These are phyloP conservation scores for Bipolaris bicolor DNA, from an alignment of 2,329 filamentous ascomycete genomes.

Conservation along the genomic window DNA sequence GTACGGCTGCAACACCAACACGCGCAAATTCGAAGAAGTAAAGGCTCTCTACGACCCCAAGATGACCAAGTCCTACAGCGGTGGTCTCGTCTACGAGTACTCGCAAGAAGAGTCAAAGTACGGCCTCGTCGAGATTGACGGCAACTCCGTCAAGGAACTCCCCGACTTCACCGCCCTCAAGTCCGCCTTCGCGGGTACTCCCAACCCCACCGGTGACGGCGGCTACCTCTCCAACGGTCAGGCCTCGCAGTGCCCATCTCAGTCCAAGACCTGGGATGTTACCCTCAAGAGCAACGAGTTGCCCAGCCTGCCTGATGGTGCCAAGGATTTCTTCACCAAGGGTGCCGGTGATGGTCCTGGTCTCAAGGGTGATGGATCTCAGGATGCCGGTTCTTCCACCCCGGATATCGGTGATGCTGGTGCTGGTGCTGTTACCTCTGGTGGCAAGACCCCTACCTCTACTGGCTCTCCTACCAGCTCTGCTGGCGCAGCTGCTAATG, in stretches of 20 bases:
- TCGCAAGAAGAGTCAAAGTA: conserved; percentile 72
- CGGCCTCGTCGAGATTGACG: conserved; percentile 72
- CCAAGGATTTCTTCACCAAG: conserved; percentile 62
- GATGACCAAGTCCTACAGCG: conserved; percentile 92
- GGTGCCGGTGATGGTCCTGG: conserved; percentile 65
- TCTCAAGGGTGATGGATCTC: conserved; percentile 62
- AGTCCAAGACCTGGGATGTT: conserved; percentile 64
- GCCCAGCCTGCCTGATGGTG: conserved; percentile 62
- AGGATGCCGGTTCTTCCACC: conserved; percentile 58
- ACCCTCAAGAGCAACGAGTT: conserved; percentile 54
- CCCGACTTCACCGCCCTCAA: conserved; percentile 68
- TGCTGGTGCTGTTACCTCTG: conserved; percentile 55
- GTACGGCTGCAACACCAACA: conserved; percentile 86
- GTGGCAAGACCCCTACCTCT: conserved; percentile 29
- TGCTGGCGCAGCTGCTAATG: conserved; percentile 51
- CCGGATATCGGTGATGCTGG: conserved; percentile 56
- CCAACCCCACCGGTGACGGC: conserved; percentile 62
- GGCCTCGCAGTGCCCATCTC: conserved; percentile 61
- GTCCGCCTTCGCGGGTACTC: conserved; percentile 57
- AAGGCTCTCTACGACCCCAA: conserved; percentile 76
- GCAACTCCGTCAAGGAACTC: conserved; percentile 61
- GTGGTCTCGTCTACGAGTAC: conserved; percentile 96
- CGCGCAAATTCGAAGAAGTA: conserved; percentile 81
- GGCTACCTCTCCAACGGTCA: conserved; percentile 63
- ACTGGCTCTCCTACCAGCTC: conserved; percentile 10